phyloP scores from a whole-genome alignment of 169 alveolate species.

The Neospora caninum region DNA sequence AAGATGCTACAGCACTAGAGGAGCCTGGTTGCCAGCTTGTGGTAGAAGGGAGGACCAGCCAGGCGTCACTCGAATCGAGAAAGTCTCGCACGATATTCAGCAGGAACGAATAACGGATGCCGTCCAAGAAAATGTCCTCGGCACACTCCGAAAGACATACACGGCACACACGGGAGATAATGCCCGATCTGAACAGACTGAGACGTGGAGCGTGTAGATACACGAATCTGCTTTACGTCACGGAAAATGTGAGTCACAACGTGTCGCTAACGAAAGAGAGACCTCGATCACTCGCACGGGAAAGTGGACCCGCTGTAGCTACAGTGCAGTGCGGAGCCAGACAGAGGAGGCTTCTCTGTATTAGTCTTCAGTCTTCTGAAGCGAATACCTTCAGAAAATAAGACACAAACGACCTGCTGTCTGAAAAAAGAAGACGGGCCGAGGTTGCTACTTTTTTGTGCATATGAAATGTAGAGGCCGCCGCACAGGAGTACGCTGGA shows the following conservation, averaged over 20 bases:
- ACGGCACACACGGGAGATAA: neutral
- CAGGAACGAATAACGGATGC: neutral
- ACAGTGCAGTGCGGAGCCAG: neutral
- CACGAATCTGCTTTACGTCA: neutral
- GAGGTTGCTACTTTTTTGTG: neutral
- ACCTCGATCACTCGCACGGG: neutral
- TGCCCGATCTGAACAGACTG: neutral
- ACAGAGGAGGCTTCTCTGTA: neutral
- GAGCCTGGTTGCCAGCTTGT: too few relatives aligned
- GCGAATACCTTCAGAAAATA: neutral
- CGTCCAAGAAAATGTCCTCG: neutral
- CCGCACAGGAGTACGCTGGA: neutral
- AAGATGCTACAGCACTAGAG: too few relatives aligned
- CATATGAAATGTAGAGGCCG: neutral
- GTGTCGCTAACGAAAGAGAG: neutral
- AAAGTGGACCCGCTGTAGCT: neutral
- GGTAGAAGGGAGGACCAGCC: too few relatives aligned
- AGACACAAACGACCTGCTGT: neutral
- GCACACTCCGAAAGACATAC: neutral
- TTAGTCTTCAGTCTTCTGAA: too few relatives aligned
- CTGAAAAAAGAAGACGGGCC: too few relatives aligned
- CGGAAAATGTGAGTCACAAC: neutral
- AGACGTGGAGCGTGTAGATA: too few relatives aligned
- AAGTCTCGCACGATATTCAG: neutral
- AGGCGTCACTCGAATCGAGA: too few relatives aligned